Conservation (phyloP, 2,329 filamentous ascomycete species). For the Colletotrichum sp. region DNA sequence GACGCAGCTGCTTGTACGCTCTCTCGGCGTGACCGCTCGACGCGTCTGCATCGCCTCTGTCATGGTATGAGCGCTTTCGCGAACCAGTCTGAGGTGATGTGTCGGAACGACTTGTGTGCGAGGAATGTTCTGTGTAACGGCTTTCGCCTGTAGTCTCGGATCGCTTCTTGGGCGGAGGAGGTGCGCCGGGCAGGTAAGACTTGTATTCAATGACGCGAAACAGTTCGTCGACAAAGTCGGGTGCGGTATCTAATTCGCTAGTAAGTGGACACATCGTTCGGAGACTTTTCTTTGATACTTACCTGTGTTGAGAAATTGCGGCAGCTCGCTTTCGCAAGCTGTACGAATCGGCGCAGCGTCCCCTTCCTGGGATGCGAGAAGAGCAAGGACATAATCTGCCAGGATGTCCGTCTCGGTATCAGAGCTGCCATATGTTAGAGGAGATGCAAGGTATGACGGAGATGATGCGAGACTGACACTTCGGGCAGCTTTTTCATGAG, state of each 20-base stretch:
- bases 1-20: slow-evolving; percentile 64
- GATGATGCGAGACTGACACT: slow-evolving; percentile 7
- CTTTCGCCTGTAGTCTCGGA: slow-evolving; percentile 17
- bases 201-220: slow-evolving; percentile 69
- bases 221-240: slow-evolving; percentile 62
- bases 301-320: slow-evolving; percentile 78
- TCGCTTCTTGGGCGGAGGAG: slow-evolving; percentile 39
- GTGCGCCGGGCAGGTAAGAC: slow-evolving; percentile 62
- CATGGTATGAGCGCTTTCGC: slow-evolving; percentile 41
- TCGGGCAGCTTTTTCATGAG: slow-evolving; percentile 61
- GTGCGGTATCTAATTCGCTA: background rate
- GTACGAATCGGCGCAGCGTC: slow-evolving; percentile 66
- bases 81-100: slow-evolving; percentile 25
- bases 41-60: slow-evolving; percentile 22
- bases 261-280: background rate
- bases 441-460: background rate
- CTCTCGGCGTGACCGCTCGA: slow-evolving; percentile 37
- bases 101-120: slow-evolving; percentile 20
- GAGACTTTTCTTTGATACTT: slow-evolving; percentile 2
- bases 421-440: slow-evolving; percentile 55
- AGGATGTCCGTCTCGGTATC: slow-evolving; percentile 84
- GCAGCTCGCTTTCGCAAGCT: slow-evolving; percentile 74
- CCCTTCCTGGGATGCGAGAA: slow-evolving; percentile 71
- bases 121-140: slow-evolving; percentile 1
- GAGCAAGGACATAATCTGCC: slow-evolving; percentile 82